Conservation (phyloP, 2,329 filamentous ascomycete species). For the Basipetospora chlamydospora region DNA sequence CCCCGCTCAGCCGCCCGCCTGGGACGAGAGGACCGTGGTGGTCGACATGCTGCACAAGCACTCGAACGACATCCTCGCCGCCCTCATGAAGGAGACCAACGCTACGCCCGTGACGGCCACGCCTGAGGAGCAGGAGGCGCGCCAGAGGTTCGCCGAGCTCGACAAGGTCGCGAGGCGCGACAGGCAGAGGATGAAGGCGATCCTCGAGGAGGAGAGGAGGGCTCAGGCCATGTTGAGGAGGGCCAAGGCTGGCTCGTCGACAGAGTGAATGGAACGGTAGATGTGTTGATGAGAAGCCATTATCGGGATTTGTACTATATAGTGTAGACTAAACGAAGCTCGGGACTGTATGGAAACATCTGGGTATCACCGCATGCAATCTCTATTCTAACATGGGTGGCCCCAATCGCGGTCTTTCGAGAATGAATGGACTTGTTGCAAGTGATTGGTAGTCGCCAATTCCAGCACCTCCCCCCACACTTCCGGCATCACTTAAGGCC, state of each 20-base stretch:
- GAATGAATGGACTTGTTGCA: too few relatives aligned
- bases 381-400: too few relatives aligned
- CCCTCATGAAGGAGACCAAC: conserved; percentile 47
- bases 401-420: too few relatives aligned
- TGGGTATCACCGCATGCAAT: too few relatives aligned
- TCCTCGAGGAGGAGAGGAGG: conserved; percentile 41
- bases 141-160: conserved; percentile 42
- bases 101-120: conserved; percentile 43
- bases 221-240: conserved; percentile 39
- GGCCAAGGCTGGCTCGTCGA: conserved; percentile 20
- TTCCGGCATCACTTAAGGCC: conserved; percentile 53
- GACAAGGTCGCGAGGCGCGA: conserved; percentile 36
- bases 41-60: conserved; percentile 51
- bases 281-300: too few relatives aligned
- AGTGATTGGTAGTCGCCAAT: too few relatives aligned
- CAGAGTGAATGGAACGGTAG: neutral
- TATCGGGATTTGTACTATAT: conserved; percentile 6
- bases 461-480: too few relatives aligned
- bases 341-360: too few relatives aligned
- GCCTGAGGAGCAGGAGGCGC: conserved; percentile 40
- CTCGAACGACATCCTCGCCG: conserved; percentile 46
- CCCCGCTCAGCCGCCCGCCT: conserved; percentile 31
- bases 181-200: conserved; percentile 34
- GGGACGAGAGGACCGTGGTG: conserved; percentile 33
- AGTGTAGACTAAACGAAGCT: neutral